phyloP scores from a whole-genome alignment of 2,329 filamentous ascomycete species.

The Apiospora hydei region DNA sequence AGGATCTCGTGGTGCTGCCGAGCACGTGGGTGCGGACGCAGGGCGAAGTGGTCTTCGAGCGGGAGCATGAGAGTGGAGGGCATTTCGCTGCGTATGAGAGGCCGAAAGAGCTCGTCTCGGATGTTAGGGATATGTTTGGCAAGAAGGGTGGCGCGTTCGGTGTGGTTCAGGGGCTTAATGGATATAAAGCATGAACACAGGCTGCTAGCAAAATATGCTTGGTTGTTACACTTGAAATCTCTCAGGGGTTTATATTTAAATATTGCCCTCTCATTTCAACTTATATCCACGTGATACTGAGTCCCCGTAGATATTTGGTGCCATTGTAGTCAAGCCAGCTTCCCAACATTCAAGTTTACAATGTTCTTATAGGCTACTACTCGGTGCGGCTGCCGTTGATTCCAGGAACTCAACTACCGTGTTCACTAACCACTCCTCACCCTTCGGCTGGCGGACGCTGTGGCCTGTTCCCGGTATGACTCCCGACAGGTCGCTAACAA shows the following conservation, averaged over 20 bases:
- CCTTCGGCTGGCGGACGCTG: constrained; percentile 15
- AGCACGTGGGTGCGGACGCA: constrained; percentile 64
- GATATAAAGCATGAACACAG: constrained; percentile 30
- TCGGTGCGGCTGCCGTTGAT: not conserved
- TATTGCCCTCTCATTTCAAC: not conserved
- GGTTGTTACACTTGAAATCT: no score
- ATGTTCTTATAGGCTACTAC: not conserved
- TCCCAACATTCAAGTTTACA: no score
- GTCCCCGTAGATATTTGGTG: not conserved
- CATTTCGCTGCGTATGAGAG: constrained; percentile 69
- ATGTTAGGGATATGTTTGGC: constrained; percentile 66
- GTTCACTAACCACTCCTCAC: constrained; percentile 20
- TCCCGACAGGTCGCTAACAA: constrained; percentile 12
- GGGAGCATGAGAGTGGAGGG: constrained; percentile 57
- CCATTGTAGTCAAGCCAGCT: no score
- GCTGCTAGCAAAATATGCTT: no score
- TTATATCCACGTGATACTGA: not conserved
- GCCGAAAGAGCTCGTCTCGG: constrained; percentile 58
- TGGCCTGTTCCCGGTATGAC: constrained; percentile 20
- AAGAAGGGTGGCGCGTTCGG: constrained; percentile 54
- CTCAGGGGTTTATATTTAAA: not conserved
- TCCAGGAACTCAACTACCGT: constrained; percentile 20
- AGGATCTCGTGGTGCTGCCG: constrained; percentile 62
- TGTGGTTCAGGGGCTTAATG: constrained; percentile 40
- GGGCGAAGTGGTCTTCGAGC: constrained; percentile 66